A percentile compares a stretch with the other conserved stretches of the same genome.
Evolutionary conservation across 176 grass and related monocot genomes (phyloP).

Genomic region (Aechmea fasciata): DNA sequence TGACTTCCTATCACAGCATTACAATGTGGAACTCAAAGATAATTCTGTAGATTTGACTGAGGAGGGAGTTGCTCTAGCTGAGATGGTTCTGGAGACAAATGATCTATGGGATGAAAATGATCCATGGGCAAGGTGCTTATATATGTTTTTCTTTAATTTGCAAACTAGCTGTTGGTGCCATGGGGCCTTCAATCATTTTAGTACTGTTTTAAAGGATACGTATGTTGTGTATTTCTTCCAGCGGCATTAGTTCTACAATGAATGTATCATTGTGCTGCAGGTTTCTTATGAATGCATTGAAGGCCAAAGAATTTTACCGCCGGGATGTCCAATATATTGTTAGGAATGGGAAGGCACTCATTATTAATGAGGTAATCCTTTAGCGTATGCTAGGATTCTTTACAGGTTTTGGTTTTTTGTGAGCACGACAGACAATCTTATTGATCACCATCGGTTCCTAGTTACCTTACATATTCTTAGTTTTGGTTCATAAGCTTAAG

Average conservation of each 20-base stretch:
- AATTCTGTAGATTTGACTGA: conserved; percentile 90
- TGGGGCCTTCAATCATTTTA: not conserved
- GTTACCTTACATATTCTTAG: not conserved
- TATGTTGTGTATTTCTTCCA: not conserved
- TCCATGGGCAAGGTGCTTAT: conserved; percentile 82
- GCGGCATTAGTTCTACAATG: not conserved
- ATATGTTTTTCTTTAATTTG: conserved; percentile 18
- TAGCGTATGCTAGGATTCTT: not conserved
- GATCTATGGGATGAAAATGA: conserved; percentile 96
- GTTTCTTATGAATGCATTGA: conserved; percentile 88
- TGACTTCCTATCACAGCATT: conserved; percentile 64
- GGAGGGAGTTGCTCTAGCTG: conserved; percentile 74
- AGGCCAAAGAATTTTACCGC: conserved; percentile 88
- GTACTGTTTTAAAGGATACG: not conserved
- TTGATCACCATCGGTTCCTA: not conserved
- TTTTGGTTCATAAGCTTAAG: not conserved
- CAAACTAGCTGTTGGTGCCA: conserved; percentile 7
- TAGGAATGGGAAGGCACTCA: conserved; percentile 76
- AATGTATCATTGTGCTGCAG: conserved; percentile 32
- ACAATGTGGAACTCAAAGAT: conserved; percentile 75
- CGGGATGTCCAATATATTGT: conserved; percentile 94
- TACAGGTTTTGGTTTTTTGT: conserved; percentile 4
- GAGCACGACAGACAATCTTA: not conserved
- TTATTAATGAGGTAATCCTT: conserved; percentile 78
- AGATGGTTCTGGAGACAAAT: conserved; percentile 74